Base-by-base conservation (phyloP, 176 grass and related monocot genomes). In the Oryza australiensis region DNA sequence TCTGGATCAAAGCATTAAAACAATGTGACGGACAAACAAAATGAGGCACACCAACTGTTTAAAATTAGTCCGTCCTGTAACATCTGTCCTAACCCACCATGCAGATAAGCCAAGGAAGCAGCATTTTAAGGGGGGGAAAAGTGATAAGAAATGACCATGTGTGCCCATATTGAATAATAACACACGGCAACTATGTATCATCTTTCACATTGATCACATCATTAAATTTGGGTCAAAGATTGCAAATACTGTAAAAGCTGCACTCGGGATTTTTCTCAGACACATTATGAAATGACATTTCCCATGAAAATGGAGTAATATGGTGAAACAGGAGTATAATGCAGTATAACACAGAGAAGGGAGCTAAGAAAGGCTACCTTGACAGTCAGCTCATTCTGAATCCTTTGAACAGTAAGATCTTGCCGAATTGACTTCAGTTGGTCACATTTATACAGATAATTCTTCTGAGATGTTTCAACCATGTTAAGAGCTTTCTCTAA, bases 391-490 rank as follows among this genome's bases (percentile, higher is more conserved):
- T 88, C 79, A 12, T 93, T 98, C 71, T 94, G 85, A 70, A 98
- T 98, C 57, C 95, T 92, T 84, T 98, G 95, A 75, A 98, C 90
- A 55, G 92, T 94, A 78, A 98, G 86, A 40, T 98, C 95, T 90
- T 98, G 95, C 32, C 92, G 88, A 87, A 98, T 98, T 84, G 95
- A 98, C 70, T 98, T 98, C 43, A 98, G 83, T 84, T 98, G 92
- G 76, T 98, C 95, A 75, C 92, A 98, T 84, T 94, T 98, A 76
- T 98, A 98, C 65, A 94, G 81, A 89, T 98, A 98, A 86, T 93
- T 94, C 80, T 91, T 98, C 79, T 77, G 68, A 89, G 86, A 91
- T 64, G 92, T 88, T 60, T 92, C 74, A 89, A 98, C 92, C 95
- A 94, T 94, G 45, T 75, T 62, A 74, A 98, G 81, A 87, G 95